Evolutionary conservation across 2,329 filamentous ascomycete species (phyloP), one percentile per base, ranked within the genome.

Genomic region (Fusarium coicis): DNA sequence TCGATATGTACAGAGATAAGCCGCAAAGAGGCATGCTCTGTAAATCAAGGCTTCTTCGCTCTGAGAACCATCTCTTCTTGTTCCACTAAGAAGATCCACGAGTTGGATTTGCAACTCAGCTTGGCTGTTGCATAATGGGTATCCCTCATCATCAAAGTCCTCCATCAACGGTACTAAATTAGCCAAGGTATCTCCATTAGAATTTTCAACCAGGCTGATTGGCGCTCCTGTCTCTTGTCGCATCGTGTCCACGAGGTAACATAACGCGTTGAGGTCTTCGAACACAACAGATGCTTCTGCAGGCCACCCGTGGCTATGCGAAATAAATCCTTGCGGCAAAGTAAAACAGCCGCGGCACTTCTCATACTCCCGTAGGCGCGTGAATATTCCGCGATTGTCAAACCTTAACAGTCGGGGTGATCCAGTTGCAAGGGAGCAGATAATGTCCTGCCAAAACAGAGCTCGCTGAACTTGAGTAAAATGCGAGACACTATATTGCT

Each of bases 1-100:
- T 28, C 64, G 59, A n/a, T 67, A 67, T 14, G 63, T 67, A 18
- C 64, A 67, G 4, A 67, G 53, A 7, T 67, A 67, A 19, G 63
- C 63, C 2, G 63, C 53, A 28, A 67, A 67, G 3, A 67, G 64
- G 4, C 46, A 61, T 1, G 63, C 46, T 34, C 63, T 67, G 10
- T 67, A 67, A 2, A 67, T 61, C 1, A 61, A 10, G 5, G 2
- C 14, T 18, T 67, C 23, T 4, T 37, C 21, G 10, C 16, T 23
- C 7, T 23, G 21, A 3, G 18, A 16, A 18, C 15, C 3, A 14
- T 7, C 10, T 11, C 19, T 60, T 1, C 1, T 1, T 12, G 46
- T 61, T 40, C 12, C 6, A 19, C 64, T 61, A 4, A 67, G 53
- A 23, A 67, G 63, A 8, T 67, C 64, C 8, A 67, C 64, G 3